A percentile compares a stretch with the other conserved stretches of the same genome.
Conservation (phyloP, 2,329 filamentous ascomycete genomes). For the Cordyceps tenuipes region DNA sequence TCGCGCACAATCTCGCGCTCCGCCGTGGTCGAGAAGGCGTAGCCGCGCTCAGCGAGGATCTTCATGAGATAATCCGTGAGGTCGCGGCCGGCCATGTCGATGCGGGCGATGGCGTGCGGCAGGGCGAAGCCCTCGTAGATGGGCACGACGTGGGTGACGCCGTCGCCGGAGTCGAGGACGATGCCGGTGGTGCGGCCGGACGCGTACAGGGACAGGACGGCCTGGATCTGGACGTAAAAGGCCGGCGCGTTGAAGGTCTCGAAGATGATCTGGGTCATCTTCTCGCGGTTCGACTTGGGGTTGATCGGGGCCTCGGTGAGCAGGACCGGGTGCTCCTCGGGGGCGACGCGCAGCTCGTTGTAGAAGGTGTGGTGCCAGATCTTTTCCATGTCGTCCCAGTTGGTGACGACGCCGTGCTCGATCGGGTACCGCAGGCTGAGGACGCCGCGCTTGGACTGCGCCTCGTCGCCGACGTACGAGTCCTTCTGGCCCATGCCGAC, state of each 20-base stretch:
- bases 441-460: constrained; percentile 99
- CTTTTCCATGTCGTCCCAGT: constrained; percentile 99
- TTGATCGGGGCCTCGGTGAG: constrained; percentile 99
- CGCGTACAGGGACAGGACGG: constrained; percentile 97
- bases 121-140: constrained; percentile 99
- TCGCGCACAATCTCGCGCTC: constrained; percentile 99
- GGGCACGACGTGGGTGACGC: constrained; percentile 99
- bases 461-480: constrained; percentile 99
- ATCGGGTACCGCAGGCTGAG: constrained; percentile 98
- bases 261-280: constrained; percentile 99
- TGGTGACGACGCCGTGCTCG: constrained; percentile 99
- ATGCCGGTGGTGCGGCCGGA: constrained; percentile 99
- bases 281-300: constrained; percentile 99
- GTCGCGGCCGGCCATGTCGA: constrained; percentile 99
- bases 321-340: constrained; percentile 99
- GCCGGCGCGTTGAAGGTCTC: constrained; percentile 99
- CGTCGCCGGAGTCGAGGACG: constrained; percentile 98
- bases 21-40: constrained; percentile 99
- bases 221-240: constrained; percentile 99
- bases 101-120: constrained; percentile 98
- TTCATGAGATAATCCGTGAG: constrained; percentile 99
- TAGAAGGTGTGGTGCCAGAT: constrained; percentile 99
- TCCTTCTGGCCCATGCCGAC: constrained; percentile 99
- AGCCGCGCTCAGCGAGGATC: constrained; percentile 98
- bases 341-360: constrained; percentile 99